A percentile compares a stretch with the other conserved stretches of the same genome.
These are phyloP conservation scores for Cyclotella baltica DNA, from an alignment of 108 stramenopile genomes.

Conservation along the genomic window DNA sequence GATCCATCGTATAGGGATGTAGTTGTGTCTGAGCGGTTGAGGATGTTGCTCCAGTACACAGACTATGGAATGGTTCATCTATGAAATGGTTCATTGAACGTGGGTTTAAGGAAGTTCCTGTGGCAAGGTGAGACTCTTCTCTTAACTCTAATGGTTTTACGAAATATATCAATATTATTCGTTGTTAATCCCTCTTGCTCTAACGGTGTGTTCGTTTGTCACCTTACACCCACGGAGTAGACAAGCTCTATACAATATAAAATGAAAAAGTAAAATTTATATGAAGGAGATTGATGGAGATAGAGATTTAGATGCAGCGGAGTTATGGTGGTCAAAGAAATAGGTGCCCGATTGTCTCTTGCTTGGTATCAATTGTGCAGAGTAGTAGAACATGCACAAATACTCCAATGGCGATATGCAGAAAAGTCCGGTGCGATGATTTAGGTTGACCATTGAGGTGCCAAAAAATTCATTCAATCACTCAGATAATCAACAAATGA, in stretches of 20 bases:
- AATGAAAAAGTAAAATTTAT: constrained; percentile 86
- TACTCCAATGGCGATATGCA: too few relatives aligned
- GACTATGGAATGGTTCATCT: constrained; percentile 99
- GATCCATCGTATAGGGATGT: constrained; percentile 81
- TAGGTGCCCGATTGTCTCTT: too few relatives aligned
- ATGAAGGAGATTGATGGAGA: constrained; percentile 83
- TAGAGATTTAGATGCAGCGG: constrained; percentile 85
- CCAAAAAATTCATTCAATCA: too few relatives aligned
- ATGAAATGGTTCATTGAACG: constrained; percentile 96
- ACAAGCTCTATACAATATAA: constrained; percentile 79
- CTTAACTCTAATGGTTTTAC: background rate
- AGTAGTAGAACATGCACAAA: too few relatives aligned
- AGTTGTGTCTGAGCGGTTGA: constrained; percentile 60
- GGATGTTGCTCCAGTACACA: too few relatives aligned
- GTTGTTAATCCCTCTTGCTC: background rate
- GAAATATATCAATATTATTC: background rate
- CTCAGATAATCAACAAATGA: too few relatives aligned
- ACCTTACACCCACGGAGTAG: constrained; percentile 74
- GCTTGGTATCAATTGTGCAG: too few relatives aligned
- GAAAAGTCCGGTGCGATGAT: too few relatives aligned
- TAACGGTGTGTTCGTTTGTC: too few relatives aligned
- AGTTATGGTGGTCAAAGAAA: constrained; percentile 83
- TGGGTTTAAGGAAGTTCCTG: constrained; percentile 81
- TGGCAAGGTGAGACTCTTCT: constrained; percentile 59
- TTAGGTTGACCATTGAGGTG: too few relatives aligned